Evolutionary conservation across 1,284 basidiomycete genomes (phyloP).

Genomic region (Austroboletus novae-zelandiae): DNA sequence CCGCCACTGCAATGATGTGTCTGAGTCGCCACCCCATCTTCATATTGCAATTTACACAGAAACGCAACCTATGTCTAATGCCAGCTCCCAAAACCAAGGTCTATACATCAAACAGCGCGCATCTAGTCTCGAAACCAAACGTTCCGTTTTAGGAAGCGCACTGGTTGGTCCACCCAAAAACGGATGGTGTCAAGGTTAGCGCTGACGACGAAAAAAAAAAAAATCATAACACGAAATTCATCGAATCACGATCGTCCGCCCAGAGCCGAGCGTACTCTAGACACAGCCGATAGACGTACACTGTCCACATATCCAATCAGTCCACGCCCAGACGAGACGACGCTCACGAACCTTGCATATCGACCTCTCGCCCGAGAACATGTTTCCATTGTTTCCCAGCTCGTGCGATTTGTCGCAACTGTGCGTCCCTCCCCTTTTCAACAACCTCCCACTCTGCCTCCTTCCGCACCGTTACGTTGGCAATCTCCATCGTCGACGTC

Average conservation of each 20-base stretch:
- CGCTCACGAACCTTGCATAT: slow-evolving; percentile 76
- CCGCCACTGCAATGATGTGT: no score
- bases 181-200: no score
- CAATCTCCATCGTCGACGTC: slow-evolving; percentile 52
- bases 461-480: slow-evolving; percentile 37
- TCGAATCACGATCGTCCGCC: slow-evolving; percentile 78
- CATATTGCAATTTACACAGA: no score
- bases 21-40: no score
- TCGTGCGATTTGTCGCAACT: slow-evolving; percentile 77
- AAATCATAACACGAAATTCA: slow-evolving; percentile 46
- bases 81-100: no score
- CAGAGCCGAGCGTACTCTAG: slow-evolving; percentile 87
- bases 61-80: no score
- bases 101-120: no score
- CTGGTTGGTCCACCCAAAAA: no score
- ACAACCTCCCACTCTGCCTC: slow-evolving; percentile 32
- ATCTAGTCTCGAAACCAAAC: no score
- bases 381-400: slow-evolving; percentile 90
- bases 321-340: not conserved
- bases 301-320: slow-evolving; percentile 35
- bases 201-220: not conserved
- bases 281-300: slow-evolving; percentile 85
- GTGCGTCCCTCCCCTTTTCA: slow-evolving; percentile 65
- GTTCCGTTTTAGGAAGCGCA: no score
- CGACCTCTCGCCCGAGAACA: slow-evolving; percentile 73